Evolutionary conservation across 2,329 filamentous ascomycete genomes (phyloP).

Genomic region (Botryotinia narcissicola): DNA sequence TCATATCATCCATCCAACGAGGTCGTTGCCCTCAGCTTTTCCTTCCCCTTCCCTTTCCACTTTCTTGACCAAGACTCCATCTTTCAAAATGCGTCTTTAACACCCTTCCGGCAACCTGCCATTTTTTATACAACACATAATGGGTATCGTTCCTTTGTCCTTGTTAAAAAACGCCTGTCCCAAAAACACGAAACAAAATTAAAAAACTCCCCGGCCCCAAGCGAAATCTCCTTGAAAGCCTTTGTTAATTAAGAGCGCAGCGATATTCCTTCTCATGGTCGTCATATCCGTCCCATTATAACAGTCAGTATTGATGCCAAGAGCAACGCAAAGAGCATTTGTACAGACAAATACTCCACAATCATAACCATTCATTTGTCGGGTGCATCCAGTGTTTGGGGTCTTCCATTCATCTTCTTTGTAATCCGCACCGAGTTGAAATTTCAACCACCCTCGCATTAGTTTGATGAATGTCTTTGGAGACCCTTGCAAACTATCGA

Average conservation of each 20-base stretch:
- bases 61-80: constrained; percentile 6
- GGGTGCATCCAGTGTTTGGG: constrained; percentile 49
- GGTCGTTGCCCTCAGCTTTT: neutral
- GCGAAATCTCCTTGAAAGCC: constrained; percentile 61
- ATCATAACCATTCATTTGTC: constrained; percentile 66
- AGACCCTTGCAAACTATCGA: constrained; percentile 61
- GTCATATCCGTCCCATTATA: constrained; percentile 56
- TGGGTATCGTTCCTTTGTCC: constrained; percentile 31
- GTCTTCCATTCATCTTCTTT: constrained; percentile 57
- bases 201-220: constrained; percentile 30
- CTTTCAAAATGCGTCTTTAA: constrained; percentile 4
- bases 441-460: constrained; percentile 54
- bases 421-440: constrained; percentile 57
- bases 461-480: constrained; percentile 42
- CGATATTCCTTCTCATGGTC: constrained; percentile 59
- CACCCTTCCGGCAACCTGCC: constrained; percentile 3
- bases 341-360: constrained; percentile 77
- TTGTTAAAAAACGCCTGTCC: constrained; percentile 24
- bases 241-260: constrained; percentile 63
- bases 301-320: constrained; percentile 41
- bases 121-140: constrained; percentile 9
- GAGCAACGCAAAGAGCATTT: constrained; percentile 61
- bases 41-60: neutral
- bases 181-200: constrained; percentile 18
- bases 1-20: neutral